Evolutionary conservation across 176 grass and related monocot genomes (phyloP).

Genomic region (Eragrostis curvula): DNA sequence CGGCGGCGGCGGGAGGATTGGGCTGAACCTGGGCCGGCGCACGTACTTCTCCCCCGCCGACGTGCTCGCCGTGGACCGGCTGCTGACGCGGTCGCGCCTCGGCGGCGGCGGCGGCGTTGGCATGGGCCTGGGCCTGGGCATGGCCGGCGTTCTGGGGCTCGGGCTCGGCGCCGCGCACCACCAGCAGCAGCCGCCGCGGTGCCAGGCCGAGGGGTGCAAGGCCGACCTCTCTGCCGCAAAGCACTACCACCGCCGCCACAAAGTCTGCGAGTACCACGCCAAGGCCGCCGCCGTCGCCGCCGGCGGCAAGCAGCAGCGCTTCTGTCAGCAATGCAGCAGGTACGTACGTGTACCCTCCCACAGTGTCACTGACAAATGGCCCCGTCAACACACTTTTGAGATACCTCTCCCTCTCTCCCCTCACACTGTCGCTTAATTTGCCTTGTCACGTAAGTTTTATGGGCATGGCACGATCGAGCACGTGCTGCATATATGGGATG

Average conservation of each 20-base stretch:
- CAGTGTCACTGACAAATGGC: neutral
- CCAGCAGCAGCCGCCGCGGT: constrained; percentile 62
- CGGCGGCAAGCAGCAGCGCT: constrained; percentile 79
- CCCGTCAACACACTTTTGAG: neutral
- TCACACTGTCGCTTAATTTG: too few relatives aligned
- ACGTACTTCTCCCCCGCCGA: constrained; percentile 81
- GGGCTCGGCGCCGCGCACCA: constrained; percentile 48
- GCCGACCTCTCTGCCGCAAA: constrained; percentile 81
- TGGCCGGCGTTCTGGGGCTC: constrained; percentile 48
- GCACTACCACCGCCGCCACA: constrained; percentile 96
- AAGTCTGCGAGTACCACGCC: constrained; percentile 97
- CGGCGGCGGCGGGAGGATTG: constrained; percentile 53
- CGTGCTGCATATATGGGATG: too few relatives aligned
- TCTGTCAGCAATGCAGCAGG: constrained; percentile 98
- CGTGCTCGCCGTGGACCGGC: constrained; percentile 61
- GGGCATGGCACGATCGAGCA: neutral
- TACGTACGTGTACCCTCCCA: neutral
- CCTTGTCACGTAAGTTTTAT: neutral
- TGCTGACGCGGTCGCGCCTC: constrained; percentile 46
- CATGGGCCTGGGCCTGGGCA: neutral
- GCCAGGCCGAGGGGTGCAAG: constrained; percentile 90
- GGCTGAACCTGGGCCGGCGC: constrained; percentile 73
- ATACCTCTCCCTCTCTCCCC: too few relatives aligned
- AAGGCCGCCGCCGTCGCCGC: constrained; percentile 74
- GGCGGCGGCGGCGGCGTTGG: neutral